phyloP scores from a whole-genome alignment of 2,329 filamentous ascomycete genomes.

The Alternaria infectoria region DNA sequence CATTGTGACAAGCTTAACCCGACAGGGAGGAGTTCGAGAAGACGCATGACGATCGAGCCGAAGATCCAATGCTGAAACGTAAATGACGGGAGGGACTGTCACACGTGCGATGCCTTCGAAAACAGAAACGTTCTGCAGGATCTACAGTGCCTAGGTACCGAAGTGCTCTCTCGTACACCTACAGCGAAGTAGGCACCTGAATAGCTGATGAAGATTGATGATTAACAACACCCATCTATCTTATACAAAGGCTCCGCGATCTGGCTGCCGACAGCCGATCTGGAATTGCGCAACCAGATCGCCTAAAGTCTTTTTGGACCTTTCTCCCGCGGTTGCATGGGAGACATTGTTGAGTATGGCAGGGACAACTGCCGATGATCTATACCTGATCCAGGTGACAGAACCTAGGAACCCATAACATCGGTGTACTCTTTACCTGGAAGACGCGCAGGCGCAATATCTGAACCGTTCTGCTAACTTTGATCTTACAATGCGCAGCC shows the following conservation, averaged over 20 bases:
- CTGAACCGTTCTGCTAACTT: neutral
- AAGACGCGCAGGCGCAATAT: neutral
- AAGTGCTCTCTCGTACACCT: neutral
- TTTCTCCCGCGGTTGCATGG: neutral
- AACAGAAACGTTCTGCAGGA: neutral
- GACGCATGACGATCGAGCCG: neutral
- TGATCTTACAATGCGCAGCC: neutral
- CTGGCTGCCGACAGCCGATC: neutral
- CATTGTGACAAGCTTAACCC: conserved; percentile 11
- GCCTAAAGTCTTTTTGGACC: neutral
- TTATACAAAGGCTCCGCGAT: neutral
- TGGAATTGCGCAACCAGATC: neutral
- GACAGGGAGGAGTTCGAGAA: neutral
- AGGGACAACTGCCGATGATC: neutral
- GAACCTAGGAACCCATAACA: neutral
- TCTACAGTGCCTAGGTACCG: neutral
- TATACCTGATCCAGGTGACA: neutral
- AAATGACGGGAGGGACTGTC: neutral
- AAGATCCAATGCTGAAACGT: neutral
- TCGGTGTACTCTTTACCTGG: neutral
- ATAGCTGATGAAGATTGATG: neutral
- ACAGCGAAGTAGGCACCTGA: neutral
- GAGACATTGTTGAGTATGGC: neutral
- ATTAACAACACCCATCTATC: neutral
- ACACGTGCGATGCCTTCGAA: neutral